These are phyloP conservation scores for Auxenochlorella pyrenoidosa DNA, from an alignment of 139 green algal genomes.

Conservation along the genomic window DNA sequence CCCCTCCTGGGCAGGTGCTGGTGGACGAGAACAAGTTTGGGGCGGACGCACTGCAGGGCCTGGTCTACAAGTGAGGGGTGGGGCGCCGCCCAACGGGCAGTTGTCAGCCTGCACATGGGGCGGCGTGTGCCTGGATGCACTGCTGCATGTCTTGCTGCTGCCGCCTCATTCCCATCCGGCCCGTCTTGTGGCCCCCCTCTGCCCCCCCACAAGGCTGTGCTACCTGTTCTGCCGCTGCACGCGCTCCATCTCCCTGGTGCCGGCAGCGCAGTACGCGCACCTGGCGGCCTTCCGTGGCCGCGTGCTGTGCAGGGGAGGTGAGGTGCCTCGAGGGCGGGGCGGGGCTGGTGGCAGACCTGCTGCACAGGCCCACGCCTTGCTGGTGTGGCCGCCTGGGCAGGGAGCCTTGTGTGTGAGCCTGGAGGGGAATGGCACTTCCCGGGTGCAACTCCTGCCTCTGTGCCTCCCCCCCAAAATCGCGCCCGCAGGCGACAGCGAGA, in stretches of 20 bases:
- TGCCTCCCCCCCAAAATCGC: too few species aligned
- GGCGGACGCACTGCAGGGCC: constrained; percentile 78
- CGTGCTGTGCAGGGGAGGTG: constrained; percentile 36
- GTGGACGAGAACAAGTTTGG: constrained; percentile 86
- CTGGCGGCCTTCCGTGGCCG: constrained; percentile 67
- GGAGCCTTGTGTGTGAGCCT: neutral
- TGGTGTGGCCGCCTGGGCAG: neutral
- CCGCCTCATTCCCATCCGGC: too few species aligned
- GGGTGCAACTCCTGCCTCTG: too few species aligned
- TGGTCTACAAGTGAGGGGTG: constrained; percentile 74
- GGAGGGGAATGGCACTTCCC: neutral
- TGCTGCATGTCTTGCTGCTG: neutral
- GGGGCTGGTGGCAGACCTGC: neutral
- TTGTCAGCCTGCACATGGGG: neutral
- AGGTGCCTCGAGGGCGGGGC: neutral
- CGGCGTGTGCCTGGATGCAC: neutral
- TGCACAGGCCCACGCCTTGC: neutral
- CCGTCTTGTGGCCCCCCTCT: too few species aligned
- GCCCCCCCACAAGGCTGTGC: too few species aligned
- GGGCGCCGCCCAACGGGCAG: neutral
- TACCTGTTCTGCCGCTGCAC: constrained; percentile 89
- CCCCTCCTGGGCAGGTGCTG: constrained; percentile 87
- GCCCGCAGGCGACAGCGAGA: constrained; percentile 26
- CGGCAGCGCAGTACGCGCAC: constrained; percentile 82
- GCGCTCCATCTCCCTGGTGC: constrained; percentile 67